phyloP scores from a whole-genome alignment of 1,139 yeast genomes.

The Petasospora fabianii region DNA sequence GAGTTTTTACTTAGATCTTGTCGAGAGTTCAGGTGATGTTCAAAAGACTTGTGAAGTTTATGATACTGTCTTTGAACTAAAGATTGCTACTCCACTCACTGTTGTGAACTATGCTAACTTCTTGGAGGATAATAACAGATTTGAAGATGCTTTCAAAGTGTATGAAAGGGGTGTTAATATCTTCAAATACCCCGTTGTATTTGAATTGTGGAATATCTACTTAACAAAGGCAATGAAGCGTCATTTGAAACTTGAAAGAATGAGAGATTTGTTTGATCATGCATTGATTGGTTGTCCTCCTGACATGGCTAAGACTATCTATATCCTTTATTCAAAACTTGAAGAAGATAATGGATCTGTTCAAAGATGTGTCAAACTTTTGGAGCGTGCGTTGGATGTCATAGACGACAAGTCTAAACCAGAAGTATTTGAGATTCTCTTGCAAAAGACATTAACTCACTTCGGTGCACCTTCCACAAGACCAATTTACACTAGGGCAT shows the following conservation, averaged over 20 bases:
- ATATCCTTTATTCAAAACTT: constrained; percentile 54
- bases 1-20: constrained; percentile 70
- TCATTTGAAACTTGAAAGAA: constrained; percentile 45
- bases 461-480: constrained; percentile 37
- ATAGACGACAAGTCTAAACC: constrained; percentile 19
- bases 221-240: constrained; percentile 48
- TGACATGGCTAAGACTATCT: constrained; percentile 43
- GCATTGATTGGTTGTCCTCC: constrained; percentile 50
- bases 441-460: constrained; percentile 24
- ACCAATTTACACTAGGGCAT: constrained; percentile 40
- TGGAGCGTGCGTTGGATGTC: constrained; percentile 39
- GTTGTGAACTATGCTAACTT: constrained; percentile 66
- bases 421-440: constrained; percentile 19
- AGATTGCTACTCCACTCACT: constrained; percentile 66
- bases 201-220: constrained; percentile 73
- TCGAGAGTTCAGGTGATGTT: constrained; percentile 53
- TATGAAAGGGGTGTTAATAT: constrained; percentile 64
- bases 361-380: constrained; percentile 40
- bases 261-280: constrained; percentile 73
- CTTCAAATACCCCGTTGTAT: constrained; percentile 61
- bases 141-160: constrained; percentile 53
- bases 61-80: constrained; percentile 55
- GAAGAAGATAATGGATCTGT: constrained; percentile 52
- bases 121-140: constrained; percentile 46
- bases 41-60: constrained; percentile 47